Conservation (phyloP, 139 green algal genomes). For the Chlorella sp. region DNA sequence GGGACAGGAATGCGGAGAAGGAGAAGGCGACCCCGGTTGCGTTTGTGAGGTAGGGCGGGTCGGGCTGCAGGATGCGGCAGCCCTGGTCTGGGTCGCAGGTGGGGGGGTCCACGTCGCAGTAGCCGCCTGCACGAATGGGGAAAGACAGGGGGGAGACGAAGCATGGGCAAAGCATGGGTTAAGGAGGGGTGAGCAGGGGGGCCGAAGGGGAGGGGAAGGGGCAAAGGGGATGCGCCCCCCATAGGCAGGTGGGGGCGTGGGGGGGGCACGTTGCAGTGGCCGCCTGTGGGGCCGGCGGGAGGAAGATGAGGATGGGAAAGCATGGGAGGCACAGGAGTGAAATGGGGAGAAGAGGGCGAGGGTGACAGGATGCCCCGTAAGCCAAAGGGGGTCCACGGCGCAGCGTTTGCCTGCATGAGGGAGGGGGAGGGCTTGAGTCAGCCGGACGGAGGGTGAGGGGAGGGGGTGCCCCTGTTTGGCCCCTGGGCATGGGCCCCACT, state of each 20-base stretch:
- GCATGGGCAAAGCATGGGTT: neutral
- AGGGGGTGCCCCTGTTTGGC: too few relatives aligned
- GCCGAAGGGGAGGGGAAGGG: too few relatives aligned
- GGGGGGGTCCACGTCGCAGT: constrained; percentile 39
- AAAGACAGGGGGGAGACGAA: neutral
- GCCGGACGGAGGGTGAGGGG: too few relatives aligned
- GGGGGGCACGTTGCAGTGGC: constrained; percentile 41
- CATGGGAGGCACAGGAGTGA: too few relatives aligned
- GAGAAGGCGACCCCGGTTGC: constrained; percentile 44
- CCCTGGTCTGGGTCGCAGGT: constrained; percentile 25
- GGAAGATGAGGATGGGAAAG: too few relatives aligned
- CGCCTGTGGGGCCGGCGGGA: constrained; percentile 38
- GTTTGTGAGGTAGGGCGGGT: constrained; percentile 51
- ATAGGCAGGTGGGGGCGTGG: neutral
- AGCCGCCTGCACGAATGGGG: constrained; percentile 35
- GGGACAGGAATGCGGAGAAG: constrained; percentile 48
- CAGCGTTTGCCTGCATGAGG: too few relatives aligned
- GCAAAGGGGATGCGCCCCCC: neutral
- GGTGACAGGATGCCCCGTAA: too few relatives aligned
- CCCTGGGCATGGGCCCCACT: too few relatives aligned
- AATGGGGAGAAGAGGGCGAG: too few relatives aligned
- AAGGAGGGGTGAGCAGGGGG: too few relatives aligned
- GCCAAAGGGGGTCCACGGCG: too few relatives aligned
- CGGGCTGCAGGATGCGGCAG: constrained; percentile 31
- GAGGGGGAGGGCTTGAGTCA: too few relatives aligned